Conservation (phyloP, 2,329 filamentous ascomycete genomes). For the Grosmannia huntii region DNA sequence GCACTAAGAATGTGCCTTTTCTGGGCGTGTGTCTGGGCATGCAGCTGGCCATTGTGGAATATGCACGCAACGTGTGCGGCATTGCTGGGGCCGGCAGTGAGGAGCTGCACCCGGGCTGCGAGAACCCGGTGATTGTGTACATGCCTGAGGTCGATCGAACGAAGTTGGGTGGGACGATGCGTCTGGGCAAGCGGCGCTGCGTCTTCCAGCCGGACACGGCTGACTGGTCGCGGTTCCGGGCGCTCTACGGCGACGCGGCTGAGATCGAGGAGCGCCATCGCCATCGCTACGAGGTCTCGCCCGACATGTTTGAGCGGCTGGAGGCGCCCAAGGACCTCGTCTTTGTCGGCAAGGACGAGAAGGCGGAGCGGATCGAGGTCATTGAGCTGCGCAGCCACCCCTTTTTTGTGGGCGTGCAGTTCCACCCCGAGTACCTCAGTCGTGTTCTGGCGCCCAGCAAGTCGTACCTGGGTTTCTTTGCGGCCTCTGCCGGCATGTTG, state of each 20-base stretch:
- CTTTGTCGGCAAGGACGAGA: slow-evolving; percentile 66
- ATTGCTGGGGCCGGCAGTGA: slow-evolving; percentile 43
- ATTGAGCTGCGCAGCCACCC: slow-evolving; percentile 65
- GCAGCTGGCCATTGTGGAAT: slow-evolving; percentile 88
- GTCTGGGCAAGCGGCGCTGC: slow-evolving; percentile 57
- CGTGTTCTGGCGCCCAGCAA: slow-evolving; percentile 61
- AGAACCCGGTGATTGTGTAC: slow-evolving; percentile 65
- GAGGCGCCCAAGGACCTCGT: slow-evolving; percentile 45
- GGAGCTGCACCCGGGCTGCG: slow-evolving; percentile 41
- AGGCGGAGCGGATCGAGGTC: slow-evolving; percentile 62
- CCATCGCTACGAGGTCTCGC: slow-evolving; percentile 74
- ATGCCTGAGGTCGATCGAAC: slow-evolving; percentile 65
- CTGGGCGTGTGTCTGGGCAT: slow-evolving; percentile 86
- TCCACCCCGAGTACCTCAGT: slow-evolving; percentile 76
- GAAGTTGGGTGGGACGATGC: slow-evolving; percentile 68
- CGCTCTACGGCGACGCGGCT: slow-evolving; percentile 46
- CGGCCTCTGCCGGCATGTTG: slow-evolving; percentile 59
- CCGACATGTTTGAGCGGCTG: slow-evolving; percentile 49
- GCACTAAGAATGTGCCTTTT: slow-evolving; percentile 68
- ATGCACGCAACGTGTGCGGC: slow-evolving; percentile 61
- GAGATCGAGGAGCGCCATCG: slow-evolving; percentile 56
- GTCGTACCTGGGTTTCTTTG: slow-evolving; percentile 75
- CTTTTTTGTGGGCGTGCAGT: slow-evolving; percentile 66
- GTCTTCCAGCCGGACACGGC: slow-evolving; percentile 57
- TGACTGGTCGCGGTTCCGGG: slow-evolving; percentile 54